phyloP scores from a whole-genome alignment of 2,329 filamentous ascomycete genomes.

The Basipetospora chlamydospora region DNA sequence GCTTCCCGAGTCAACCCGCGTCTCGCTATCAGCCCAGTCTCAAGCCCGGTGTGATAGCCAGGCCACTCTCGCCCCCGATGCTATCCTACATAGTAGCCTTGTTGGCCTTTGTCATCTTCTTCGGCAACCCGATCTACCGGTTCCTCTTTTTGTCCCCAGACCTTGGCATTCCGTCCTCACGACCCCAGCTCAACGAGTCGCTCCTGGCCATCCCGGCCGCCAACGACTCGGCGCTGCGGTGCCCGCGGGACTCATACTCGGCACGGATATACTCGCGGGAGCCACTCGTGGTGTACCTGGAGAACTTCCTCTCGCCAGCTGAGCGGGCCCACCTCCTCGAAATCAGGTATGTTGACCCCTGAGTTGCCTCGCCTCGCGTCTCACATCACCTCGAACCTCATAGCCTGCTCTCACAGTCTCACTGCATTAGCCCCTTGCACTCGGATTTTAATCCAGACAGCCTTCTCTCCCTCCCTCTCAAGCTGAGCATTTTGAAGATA shows the following conservation, averaged over 20 bases:
- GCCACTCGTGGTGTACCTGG: slow-evolving; percentile 38
- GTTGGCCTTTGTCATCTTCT: slow-evolving; percentile 26
- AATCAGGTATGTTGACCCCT: slow-evolving; percentile 37
- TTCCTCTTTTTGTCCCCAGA: slow-evolving; percentile 17
- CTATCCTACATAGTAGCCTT: slow-evolving; percentile 29
- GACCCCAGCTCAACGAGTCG: slow-evolving; percentile 34
- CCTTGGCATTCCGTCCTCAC: slow-evolving; percentile 19
- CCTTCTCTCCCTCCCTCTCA: background rate
- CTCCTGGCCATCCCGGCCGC: slow-evolving; percentile 31
- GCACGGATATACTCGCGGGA: slow-evolving; percentile 28
- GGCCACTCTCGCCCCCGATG: too few species aligned
- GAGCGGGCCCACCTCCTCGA: slow-evolving; percentile 33
- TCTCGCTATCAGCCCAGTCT: too few species aligned
- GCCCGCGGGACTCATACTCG: slow-evolving; percentile 25
- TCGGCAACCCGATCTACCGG: slow-evolving; percentile 27
- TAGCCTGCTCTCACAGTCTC: slow-evolving; percentile 1
- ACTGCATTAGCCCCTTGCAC: background rate
- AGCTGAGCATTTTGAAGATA: background rate
- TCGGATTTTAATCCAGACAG: background rate
- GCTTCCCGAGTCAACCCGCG: too few species aligned
- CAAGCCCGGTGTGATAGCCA: too few species aligned
- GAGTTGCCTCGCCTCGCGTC: too few species aligned
- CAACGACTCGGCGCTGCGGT: slow-evolving; percentile 21
- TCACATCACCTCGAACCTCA: too few species aligned
- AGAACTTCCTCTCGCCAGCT: slow-evolving; percentile 29